Evolutionary conservation across 805 yeast genomes (phyloP), one percentile per base, ranked within the genome.

Genomic region (Saccharomycopsis sp.): DNA sequence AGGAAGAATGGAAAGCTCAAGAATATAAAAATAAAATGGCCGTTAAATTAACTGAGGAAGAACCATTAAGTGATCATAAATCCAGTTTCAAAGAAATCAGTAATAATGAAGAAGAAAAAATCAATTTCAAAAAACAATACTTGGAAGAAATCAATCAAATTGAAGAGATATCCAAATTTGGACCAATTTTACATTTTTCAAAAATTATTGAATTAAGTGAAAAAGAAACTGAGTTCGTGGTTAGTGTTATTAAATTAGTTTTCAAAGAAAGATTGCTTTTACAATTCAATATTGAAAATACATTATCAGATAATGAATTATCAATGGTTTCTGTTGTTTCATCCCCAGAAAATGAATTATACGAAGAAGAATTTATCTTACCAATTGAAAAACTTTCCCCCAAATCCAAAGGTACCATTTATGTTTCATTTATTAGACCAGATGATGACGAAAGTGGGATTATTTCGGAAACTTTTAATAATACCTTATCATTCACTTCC

Each of bases 211-310:
- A 79, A 49, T 73, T 89, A 53, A 88, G 97, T 18, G 98, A 92
- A 59, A 69, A 73, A 45, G 97, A 88, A 59, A 86, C 94, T 46
- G 98, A 92, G 62, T 86, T 87, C 59, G 88, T 86, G 33, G 94
- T 92, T 45, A 71, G 70, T 39, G 88, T 81, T 27, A 67, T 84
- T 42, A 88, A 85, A 60, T 97, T 88, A 58, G 62, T 88, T 41
- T 92, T 83, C 61, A 75, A 74, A 46, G 65, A 73, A 13, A 78
- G 82, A 52, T 65, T 80, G 53, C 74, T 89, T 47, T 61, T 87
- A 49, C 96, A 89, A 64, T 89, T 74, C 61, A 76, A 81, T 49
- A 74, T 92, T 49, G 72, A 79, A 44, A 92, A 92, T 64, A 92
- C 97, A 3, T 70, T 87, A 56, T 71, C 75, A 18, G 92, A 81